Base-by-base conservation (phyloP, 805 yeast species). In the Metschnikowia corniflorae region DNA sequence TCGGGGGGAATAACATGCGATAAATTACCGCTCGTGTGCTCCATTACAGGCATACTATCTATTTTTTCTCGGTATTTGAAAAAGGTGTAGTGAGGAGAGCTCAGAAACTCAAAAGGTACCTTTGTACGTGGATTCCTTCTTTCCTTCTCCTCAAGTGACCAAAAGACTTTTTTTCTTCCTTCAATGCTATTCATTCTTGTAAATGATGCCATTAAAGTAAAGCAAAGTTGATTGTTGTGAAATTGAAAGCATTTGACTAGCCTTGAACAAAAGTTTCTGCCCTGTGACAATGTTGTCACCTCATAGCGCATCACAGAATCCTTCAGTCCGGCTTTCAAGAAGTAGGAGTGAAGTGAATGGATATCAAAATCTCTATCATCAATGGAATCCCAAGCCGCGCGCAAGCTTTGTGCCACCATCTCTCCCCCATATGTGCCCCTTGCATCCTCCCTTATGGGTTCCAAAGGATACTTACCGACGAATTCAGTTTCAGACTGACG, bases 381-480 rank as follows among this genome's bases (percentile, higher is more conserved):
- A 4, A 58, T 47, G 17, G 58, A 49, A 21, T 43, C 56, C 60
- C 60, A 56, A 3, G 60, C 60, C 0, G 61, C 63, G 17, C 49
- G 29, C 15, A 58, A 31, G n/a, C 47, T 47, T 38, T 57, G 62
- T 14, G 49, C 41, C 9, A 55, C 48, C 24, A 55, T 44, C 38
- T 58, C 63, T 3, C 62, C 63, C 4, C 63, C 63, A 28, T 53
- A 58, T 1, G 54, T 50, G 2, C 63, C 63, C 16, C 63, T 38
- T 13, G 48, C 47, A 4, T 42, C 58, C 8, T 37, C 39, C 6
- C 37, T 35, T 28, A 52, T 47, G 7, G 53, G 45, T 35, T 57
- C 53, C 37, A 57, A 47, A 4, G 60, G 61, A 38, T 55, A 46
- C 18, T 52, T 50, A 5, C 59, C 61, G n/a, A 37, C 29, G 18